A percentile compares a stretch with the other conserved stretches of the same genome.
phyloP scores from a whole-genome alignment of 1,284 basidiomycete species.

The Cryptococcus jaspeensis region DNA sequence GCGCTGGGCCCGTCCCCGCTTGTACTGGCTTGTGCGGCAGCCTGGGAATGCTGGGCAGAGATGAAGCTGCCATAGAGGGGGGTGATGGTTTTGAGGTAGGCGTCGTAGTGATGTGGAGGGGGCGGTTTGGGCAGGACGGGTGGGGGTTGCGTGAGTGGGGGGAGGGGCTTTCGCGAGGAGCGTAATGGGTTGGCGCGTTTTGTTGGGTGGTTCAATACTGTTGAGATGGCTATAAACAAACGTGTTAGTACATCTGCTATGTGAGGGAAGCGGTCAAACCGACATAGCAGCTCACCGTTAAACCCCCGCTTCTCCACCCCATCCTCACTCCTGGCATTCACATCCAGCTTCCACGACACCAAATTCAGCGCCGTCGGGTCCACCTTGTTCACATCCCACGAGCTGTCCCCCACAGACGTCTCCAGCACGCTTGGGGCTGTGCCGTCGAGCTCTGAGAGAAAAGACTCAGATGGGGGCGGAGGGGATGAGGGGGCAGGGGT shows the following conservation, averaged over 20 bases:
- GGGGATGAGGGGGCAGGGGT: constrained; percentile 40
- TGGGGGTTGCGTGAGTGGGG: constrained; percentile 63
- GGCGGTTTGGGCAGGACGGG: constrained; percentile 62
- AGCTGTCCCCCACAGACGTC: constrained; percentile 22
- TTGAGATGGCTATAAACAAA: constrained; percentile 60
- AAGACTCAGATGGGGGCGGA: constrained; percentile 46
- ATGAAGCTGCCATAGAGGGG: constrained; percentile 68
- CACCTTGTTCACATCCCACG: constrained; percentile 26
- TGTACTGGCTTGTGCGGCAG: neutral
- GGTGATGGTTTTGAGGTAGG: constrained; percentile 69
- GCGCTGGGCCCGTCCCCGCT: neutral
- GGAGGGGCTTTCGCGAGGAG: constrained; percentile 69
- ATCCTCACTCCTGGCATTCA: constrained; percentile 35
- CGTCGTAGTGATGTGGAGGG: constrained; percentile 64
- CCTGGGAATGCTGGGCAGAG: constrained; percentile 19
- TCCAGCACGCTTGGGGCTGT: constrained; percentile 42
- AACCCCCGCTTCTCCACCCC: constrained; percentile 46
- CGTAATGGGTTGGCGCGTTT: constrained; percentile 80
- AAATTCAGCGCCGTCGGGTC: constrained; percentile 43
- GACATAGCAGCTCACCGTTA: constrained; percentile 31
- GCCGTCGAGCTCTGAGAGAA: constrained; percentile 47
- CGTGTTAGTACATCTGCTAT: neutral
- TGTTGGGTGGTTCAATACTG: constrained; percentile 79
- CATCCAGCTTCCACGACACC: constrained; percentile 48
- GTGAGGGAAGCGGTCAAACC: neutral